Evolutionary conservation across 2,329 filamentous ascomycete genomes (phyloP), one percentile per base, ranked within the genome.

Genomic region (Fusarium decemcellulare): DNA sequence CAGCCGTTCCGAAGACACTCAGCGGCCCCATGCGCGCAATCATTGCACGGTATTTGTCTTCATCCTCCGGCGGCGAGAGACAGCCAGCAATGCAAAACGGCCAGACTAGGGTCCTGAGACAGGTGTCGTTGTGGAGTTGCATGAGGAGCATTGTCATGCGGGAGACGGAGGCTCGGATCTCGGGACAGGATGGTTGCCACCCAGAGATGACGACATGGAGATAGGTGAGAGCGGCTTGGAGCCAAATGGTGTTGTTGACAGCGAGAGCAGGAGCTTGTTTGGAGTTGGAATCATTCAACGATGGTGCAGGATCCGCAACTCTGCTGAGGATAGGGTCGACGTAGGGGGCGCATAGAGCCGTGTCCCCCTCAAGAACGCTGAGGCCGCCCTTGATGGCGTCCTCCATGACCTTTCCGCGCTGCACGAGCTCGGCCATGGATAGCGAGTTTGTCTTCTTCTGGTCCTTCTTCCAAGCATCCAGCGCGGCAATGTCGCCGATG

Each of bases 401-500:
- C 36, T 83, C 78, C 42, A 87, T 82, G 5, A 76, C 64, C 9
- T 78, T 76, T 2, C 82, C 85, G 15, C 85, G 84, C 5, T 76
- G 72, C 10, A 86, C 77, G 6, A 89, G 79, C 59, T 87, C 81
- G 5, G 76, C 72, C 55, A 82, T 77, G 11, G 84, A 84, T 2
- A 89, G 77, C 0, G 79, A 81, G 6, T 84, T 84, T 6, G 74
- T 69, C 48, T 75, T 74, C 50, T 80, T 82, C 64, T 81, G 81
- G 23, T 82, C 76, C 68, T 84, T 83, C 76, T 90, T 91, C 84
- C 86, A 89, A 2, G 83, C 81, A 54, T 87, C 83, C 8, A 91
- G 80, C 1, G 81, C 75, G 14, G 87, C 80, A 48, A 88, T 84
- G 18, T 88, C 83, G 12, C 84, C 85, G 44, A 91, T 82, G n/a